Base-by-base conservation (phyloP, 768 basidiomycete genomes). In the Lanmaoa rubissima region DNA sequence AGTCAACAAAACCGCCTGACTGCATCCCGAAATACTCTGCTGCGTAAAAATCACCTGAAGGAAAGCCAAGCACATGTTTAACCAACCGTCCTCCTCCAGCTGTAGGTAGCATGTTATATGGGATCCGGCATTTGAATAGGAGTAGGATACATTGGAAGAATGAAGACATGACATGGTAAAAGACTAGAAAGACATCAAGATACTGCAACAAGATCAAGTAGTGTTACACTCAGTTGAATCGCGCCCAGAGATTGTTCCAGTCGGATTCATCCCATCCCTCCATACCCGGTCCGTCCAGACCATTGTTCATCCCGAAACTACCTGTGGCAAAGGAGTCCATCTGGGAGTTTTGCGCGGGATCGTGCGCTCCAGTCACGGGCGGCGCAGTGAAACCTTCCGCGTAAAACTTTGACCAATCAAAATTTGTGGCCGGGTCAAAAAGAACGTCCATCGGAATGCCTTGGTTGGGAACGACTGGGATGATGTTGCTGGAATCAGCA, bases 191-290 rank as follows among this genome's bases (percentile, higher is more conserved):
- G 13, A 14, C 17, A 6, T 28, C 17, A 11, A 17, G 12, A 14
- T 19, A 1, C 11, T 5, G 16, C 8, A 26, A 45, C 9, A 5
- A 28, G 26, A 28, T 50, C 26, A 28, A 19, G 7, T 1, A 10
- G 17, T 74, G 76, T 74, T 58, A 60, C 31, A 0, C 3, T 26
- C 8, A 42, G 26, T 19, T 0, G n/a, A 28, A 11, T 28, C 6
- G 2, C 26, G 5, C 26, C 5, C 7, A 50, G 17, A 26, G 3
- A 13, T 19, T 0, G 5, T 49, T 24, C 48, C 48, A 21, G 21
- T 24, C 21, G 35, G 24, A n/a, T 1, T 8, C 17, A 13, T n/a
- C 21, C 48, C 24, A 24, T 9, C 6, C 16, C 12, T 1, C 35
- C 5, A 42, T 5, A 16, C 3, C 11, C 4, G 34, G 21, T 14